Base-by-base conservation (phyloP, 495 filamentous ascomycete species). In the Ascobolus immersus region DNA sequence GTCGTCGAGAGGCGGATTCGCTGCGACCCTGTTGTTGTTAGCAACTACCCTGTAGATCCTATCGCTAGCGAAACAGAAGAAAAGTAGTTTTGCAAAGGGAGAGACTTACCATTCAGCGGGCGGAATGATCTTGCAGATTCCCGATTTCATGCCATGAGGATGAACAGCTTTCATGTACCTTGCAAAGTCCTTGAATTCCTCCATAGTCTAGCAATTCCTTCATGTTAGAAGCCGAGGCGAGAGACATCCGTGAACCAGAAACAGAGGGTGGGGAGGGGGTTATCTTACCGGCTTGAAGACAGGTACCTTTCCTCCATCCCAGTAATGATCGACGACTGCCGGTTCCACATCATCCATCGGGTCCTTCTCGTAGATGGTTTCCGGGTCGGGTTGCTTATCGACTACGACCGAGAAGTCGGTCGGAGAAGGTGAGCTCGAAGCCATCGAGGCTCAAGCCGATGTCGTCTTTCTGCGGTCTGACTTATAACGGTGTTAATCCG, bases 81-180 rank as follows among this genome's bases (percentile, higher is more conserved):
- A 42, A 28, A 18, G 20, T 17, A 17, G 17, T 18, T 17, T n/a
- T n/a, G 17, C 21, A 34, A 26, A 36, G 21, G 35, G 20, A 12
- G 26, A 11, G 12, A 55, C 67, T 50, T 61, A 78, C 86, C 86
- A 96, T 69, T 93, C 89, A 45, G 74, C 58, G 2, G 86, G 89
- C 20, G 86, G 82, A 39, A 94, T 70, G 29, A 96, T 74, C 52
- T 94, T 94, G 46, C 93, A 64, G 46, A 96, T 93, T 10, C 86
- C 86, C 10, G 79, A 79, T 54, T 77, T 74, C 86, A 94, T 96
- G 43, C 86, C 86, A 52, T 93, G 89, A 38, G 71, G 70, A 50
- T 94, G 74, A 40, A 94, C 68, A 51, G 75, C 86, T 28, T 69
- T 62, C 58, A 70, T 65, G 40, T 81, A 94, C 39, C 61, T 61